Percentiles rank a stretch among this genome's conserved stretches.
Evolutionary conservation across 73 alveolate species (phyloP).

Genomic region (Loxodes magnus): DNA sequence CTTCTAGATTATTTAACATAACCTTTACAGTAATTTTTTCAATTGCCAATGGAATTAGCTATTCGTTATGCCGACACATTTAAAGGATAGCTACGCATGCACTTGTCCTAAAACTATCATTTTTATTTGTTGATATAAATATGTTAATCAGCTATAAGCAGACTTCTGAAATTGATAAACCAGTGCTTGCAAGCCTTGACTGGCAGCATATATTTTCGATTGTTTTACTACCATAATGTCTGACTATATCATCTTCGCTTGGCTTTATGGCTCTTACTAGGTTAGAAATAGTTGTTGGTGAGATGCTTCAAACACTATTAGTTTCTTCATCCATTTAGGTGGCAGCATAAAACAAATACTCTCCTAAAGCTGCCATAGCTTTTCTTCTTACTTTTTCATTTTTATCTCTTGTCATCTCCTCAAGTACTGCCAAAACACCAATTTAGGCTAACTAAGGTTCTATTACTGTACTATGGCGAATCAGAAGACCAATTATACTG

Average conservation of each 20-base stretch:
- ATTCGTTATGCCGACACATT: slow-evolving; percentile 39
- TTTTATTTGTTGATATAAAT: slow-evolving; percentile 26
- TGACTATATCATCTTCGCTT: slow-evolving; percentile 80
- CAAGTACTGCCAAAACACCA: slow-evolving; percentile 40
- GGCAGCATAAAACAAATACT: slow-evolving; percentile 95
- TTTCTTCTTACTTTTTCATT: slow-evolving; percentile 67
- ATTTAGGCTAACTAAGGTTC: slow-evolving; percentile 77
- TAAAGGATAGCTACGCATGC: slow-evolving; percentile 65
- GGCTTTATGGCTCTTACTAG: slow-evolving; percentile 53
- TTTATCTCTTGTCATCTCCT: slow-evolving; percentile 59
- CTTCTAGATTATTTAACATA: slow-evolving; percentile 35
- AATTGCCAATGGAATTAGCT: slow-evolving; percentile 33
- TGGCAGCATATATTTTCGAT: slow-evolving; percentile 85
- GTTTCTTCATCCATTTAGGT: slow-evolving; percentile 95
- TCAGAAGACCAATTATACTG: slow-evolving; percentile 74
- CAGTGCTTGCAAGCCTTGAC: slow-evolving; percentile 47
- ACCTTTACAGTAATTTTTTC: slow-evolving; percentile 35
- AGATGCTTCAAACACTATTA: slow-evolving; percentile 81
- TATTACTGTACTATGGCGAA: slow-evolving; percentile 91
- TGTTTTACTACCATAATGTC: slow-evolving; percentile 89
- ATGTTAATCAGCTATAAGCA: slow-evolving; percentile 26
- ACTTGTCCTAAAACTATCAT: slow-evolving; percentile 42
- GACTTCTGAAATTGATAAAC: slow-evolving; percentile 61
- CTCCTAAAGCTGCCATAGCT: slow-evolving; percentile 97
- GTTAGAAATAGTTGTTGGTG: slow-evolving; percentile 43